Evolutionary conservation across 805 yeast genomes (phyloP), one percentile per base, ranked within the genome.

Genomic region (Wickerhamomyces subpelliculosus): DNA sequence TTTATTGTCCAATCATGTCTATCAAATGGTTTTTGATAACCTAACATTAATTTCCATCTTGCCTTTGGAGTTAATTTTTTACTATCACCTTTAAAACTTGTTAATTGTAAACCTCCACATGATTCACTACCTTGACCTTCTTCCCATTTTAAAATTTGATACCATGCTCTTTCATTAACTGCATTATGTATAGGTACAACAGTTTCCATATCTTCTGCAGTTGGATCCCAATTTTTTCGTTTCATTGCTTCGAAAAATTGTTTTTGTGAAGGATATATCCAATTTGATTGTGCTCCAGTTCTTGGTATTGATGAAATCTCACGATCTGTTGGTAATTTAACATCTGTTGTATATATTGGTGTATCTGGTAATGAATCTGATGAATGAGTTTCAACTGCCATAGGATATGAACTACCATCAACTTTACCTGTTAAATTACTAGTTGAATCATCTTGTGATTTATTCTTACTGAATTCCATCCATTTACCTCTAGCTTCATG

Each of bases 181-280:
- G 84, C 78, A 54, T 90, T 90, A 58, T 90, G 98, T 31, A 90
- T 82, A 1, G 97, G 97, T 4, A 90, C 95, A 14, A 90, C 86
- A 1, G 90, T 75, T 45, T 75, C 67, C 98, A 90, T 90, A 54
- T 89, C 97, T 8, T 63, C 58, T 0, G 83, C 83, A 10, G 76
- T 65, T 2, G 97, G 96, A 37, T 79, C 71, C 88, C 95, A 86
- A 40, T 85, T 75, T 54, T 90, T 90, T 35, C 97, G 74, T 48
- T 75, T 68, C 97, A 90, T 93, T 9, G 97, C 96, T 41, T 87
- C 93, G 58, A 68, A 90, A 55, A 90, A 90, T 66, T 90, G 97
- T 57, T 85, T 84, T 57, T 90, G 95, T 4, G 96, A 85, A 8
- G 98, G 98, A 56, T 90, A 90, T 2, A 90, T 72, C 98, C 98